Evolutionary conservation across 805 yeast genomes (phyloP).

Genomic region (Starmerella vitae): DNA sequence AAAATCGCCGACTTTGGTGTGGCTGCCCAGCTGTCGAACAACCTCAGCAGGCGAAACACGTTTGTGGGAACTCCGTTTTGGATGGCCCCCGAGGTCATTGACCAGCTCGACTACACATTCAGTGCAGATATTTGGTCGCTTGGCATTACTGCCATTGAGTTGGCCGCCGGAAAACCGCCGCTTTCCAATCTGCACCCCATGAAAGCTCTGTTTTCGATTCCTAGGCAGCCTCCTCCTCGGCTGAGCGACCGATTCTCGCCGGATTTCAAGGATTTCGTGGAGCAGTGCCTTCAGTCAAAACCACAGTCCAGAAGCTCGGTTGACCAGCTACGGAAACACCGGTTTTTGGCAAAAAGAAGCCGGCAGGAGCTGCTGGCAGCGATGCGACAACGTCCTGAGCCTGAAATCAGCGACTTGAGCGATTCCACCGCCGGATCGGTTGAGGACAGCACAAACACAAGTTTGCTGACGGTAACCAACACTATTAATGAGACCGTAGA

Average conservation of each 20-base stretch:
- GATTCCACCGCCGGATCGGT: background rate
- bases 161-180: constrained; percentile 64
- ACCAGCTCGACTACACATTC: constrained; percentile 64
- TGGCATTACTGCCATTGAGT: constrained; percentile 65
- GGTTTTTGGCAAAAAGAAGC: constrained; percentile 32
- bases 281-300: constrained; percentile 54
- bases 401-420: background rate
- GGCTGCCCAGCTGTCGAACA: constrained; percentile 61
- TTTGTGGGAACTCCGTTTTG: constrained; percentile 53
- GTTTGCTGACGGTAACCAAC: background rate
- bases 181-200: constrained; percentile 39
- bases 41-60: constrained; percentile 37
- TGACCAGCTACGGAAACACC: constrained; percentile 45
- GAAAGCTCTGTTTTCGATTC: constrained; percentile 41
- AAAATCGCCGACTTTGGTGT: constrained; percentile 95
- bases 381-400: constrained; percentile 12
- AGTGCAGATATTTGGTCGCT: constrained; percentile 71
- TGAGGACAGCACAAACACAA: constrained; percentile 1
- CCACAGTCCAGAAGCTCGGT: constrained; percentile 59
- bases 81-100: constrained; percentile 99
- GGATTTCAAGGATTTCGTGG: constrained; percentile 58
- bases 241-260: constrained; percentile 28
- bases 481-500: constrained; percentile 15
- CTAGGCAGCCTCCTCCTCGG: constrained; percentile 37
- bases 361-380: constrained; percentile 13